These are phyloP conservation scores for Exophiala alcalophila DNA, from an alignment of 2,329 filamentous ascomycete species.

Conservation along the genomic window DNA sequence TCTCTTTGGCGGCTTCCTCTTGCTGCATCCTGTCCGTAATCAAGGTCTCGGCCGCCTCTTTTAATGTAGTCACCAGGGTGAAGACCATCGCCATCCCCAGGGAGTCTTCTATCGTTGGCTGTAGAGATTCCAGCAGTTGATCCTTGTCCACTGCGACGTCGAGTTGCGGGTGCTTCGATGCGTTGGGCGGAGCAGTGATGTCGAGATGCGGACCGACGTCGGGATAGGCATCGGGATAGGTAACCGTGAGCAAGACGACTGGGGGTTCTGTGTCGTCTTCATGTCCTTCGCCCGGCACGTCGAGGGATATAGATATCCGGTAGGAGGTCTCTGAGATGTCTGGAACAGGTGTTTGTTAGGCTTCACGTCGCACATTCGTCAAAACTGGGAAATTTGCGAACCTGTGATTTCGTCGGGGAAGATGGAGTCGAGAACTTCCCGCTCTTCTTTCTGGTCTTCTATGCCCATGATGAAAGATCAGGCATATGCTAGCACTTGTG, in stretches of 20 bases:
- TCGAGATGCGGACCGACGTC: constrained; percentile 82
- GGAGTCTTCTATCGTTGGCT: constrained; percentile 81
- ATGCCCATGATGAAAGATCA: constrained; percentile 41
- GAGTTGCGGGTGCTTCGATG: constrained; percentile 67
- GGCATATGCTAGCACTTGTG: too few species aligned
- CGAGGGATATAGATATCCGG: constrained; percentile 79
- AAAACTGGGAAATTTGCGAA: constrained; percentile 38
- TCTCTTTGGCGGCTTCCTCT: constrained; percentile 53
- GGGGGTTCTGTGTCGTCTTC: constrained; percentile 61
- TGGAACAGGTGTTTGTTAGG: constrained; percentile 38
- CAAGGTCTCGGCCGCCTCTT: constrained; percentile 85
- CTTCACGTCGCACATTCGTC: background rate
- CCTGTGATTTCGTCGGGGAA: constrained; percentile 97
- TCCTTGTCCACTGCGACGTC: constrained; percentile 77
- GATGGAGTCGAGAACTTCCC: constrained; percentile 96
- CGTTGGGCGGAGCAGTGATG: constrained; percentile 69
- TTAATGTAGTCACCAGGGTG: constrained; percentile 79
- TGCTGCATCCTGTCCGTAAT: constrained; percentile 70
- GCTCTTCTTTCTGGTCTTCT: constrained; percentile 93
- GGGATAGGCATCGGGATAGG: constrained; percentile 87
- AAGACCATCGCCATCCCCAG: constrained; percentile 98
- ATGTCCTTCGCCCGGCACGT: constrained; percentile 64
- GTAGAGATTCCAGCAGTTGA: constrained; percentile 66
- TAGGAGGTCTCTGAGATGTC: constrained; percentile 89
- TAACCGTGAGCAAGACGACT: constrained; percentile 75